Evolutionary conservation across 2,329 filamentous ascomycete genomes (phyloP).

Genomic region (Exophiala calicioides): DNA sequence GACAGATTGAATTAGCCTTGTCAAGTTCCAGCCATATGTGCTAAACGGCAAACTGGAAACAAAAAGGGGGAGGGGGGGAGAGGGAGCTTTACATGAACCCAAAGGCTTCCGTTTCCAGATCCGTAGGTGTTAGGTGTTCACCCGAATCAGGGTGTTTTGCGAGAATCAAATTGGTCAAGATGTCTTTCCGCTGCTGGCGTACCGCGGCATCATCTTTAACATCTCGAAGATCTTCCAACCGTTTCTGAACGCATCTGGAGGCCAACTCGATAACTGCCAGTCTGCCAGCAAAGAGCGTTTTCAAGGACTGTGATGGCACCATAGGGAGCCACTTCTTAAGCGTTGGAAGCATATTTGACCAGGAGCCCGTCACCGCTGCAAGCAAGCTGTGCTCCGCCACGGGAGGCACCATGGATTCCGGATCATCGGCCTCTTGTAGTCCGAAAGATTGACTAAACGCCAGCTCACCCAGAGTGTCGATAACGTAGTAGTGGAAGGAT

Average conservation of each 20-base stretch:
- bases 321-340: slow-evolving; percentile 34
- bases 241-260: neutral
- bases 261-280: slow-evolving; percentile 1
- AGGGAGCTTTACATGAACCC: slow-evolving; percentile 38
- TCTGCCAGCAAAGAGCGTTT: slow-evolving; percentile 4
- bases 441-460: slow-evolving; percentile 38
- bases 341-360: slow-evolving; percentile 31
- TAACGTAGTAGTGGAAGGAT: slow-evolving; percentile 27
- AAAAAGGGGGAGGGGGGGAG: neutral
- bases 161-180: slow-evolving; percentile 41
- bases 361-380: slow-evolving; percentile 35
- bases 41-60: neutral
- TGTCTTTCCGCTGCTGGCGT: slow-evolving; percentile 35
- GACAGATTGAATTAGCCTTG: neutral
- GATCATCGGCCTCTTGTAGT: slow-evolving; percentile 34
- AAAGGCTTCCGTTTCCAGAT: slow-evolving; percentile 41
- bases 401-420: slow-evolving; percentile 35
- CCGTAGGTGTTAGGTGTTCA: slow-evolving; percentile 32
- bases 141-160: slow-evolving; percentile 42
- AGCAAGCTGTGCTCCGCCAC: slow-evolving; percentile 39
- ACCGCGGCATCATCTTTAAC: slow-evolving; percentile 31
- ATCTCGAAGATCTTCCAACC: slow-evolving; percentile 6
- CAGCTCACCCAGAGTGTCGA: slow-evolving; percentile 6
- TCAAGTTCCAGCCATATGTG: neutral
- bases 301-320: slow-evolving; percentile 22